A percentile compares a stretch with the other conserved stretches of the same genome.
Evolutionary conservation across 148 eudicot genomes (phyloP).

Genomic region (Pharnaceum exiguum): DNA sequence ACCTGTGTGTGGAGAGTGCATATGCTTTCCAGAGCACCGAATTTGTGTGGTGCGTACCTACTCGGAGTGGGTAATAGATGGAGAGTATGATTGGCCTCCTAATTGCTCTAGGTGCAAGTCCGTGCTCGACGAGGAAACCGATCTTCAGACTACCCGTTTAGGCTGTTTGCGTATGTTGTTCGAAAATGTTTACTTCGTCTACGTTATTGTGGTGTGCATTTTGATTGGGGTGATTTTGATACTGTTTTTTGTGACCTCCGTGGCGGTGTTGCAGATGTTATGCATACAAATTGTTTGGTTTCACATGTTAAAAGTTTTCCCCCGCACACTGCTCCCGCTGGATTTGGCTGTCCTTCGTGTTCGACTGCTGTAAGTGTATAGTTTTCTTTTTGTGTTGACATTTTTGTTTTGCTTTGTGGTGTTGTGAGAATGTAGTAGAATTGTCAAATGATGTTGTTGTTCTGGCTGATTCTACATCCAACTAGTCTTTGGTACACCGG

Average conservation of each 20-base stretch:
- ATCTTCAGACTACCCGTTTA: constrained; percentile 75
- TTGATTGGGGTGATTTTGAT: too few species aligned
- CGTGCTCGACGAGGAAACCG: constrained; percentile 57
- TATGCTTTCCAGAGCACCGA: constrained; percentile 94
- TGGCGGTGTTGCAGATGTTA: constrained; percentile 56
- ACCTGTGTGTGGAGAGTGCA: constrained; percentile 98
- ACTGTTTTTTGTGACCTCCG: constrained; percentile 21
- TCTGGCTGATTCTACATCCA: too few species aligned
- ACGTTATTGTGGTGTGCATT: too few species aligned
- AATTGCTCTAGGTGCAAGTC: constrained; percentile 74
- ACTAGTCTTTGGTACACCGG: too few species aligned
- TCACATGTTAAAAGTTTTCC: constrained; percentile 84
- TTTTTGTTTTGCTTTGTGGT: constrained; percentile 5
- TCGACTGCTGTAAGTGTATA: constrained; percentile 61
- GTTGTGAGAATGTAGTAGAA: too few species aligned
- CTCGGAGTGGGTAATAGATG: constrained; percentile 99
- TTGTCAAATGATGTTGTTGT: too few species aligned
- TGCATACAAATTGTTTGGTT: constrained; percentile 84
- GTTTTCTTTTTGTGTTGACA: not conserved
- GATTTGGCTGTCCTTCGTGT: constrained; percentile 86
- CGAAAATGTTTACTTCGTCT: too few species aligned
- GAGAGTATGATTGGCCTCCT: constrained; percentile 98
- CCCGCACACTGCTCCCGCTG: constrained; percentile 94
- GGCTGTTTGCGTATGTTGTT: constrained; percentile 95
- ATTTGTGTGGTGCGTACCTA: constrained; percentile 97